Percentiles rank a stretch among this genome's conserved stretches.
Evolutionary conservation across 169 alveolate species (phyloP).

Genomic region (Theileria annulata): DNA sequence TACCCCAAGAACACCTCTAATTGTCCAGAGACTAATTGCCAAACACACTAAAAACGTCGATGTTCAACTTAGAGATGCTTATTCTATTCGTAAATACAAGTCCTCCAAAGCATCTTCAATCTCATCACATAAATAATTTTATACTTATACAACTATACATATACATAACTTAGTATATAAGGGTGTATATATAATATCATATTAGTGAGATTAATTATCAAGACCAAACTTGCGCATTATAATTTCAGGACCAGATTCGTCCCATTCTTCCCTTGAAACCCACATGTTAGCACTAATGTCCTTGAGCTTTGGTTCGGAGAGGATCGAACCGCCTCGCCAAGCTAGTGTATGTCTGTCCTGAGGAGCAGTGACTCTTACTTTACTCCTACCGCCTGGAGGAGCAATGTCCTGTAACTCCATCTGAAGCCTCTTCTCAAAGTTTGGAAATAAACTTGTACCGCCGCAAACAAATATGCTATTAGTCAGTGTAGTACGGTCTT

Average conservation of each 20-base stretch:
- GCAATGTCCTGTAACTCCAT: conserved; percentile 71
- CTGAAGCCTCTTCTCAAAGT: conserved; percentile 68
- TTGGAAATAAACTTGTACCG: conserved; percentile 68
- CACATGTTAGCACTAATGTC: conserved; percentile 41
- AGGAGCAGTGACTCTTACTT: conserved; percentile 57
- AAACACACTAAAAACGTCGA: conserved; percentile 49
- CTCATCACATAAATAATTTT: not conserved
- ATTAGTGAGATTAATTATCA: not conserved
- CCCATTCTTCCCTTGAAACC: conserved; percentile 50
- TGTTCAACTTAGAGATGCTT: conserved; percentile 43
- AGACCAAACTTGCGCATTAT: conserved; percentile 23
- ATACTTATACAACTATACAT: not conserved
- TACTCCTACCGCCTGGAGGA: conserved; percentile 72
- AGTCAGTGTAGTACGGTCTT: conserved; percentile 66
- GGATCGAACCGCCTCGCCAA: conserved; percentile 62
- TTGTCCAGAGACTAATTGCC: conserved; percentile 54
- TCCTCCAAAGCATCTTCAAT: conserved; percentile 24
- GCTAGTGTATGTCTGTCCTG: conserved; percentile 45
- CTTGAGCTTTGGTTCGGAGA: conserved; percentile 41
- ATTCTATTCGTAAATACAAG: conserved; percentile 37
- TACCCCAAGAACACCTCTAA: conserved; percentile 39
- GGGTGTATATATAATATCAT: not conserved
- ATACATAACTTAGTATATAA: too few species aligned
- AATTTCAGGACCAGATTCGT: conserved; percentile 42
- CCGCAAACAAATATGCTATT: conserved; percentile 71